A percentile compares a stretch with the other conserved stretches of the same genome.
These are phyloP conservation scores for Erythrobasidium yunnanense DNA, from an alignment of 768 basidiomycete genomes.

Conservation along the genomic window DNA sequence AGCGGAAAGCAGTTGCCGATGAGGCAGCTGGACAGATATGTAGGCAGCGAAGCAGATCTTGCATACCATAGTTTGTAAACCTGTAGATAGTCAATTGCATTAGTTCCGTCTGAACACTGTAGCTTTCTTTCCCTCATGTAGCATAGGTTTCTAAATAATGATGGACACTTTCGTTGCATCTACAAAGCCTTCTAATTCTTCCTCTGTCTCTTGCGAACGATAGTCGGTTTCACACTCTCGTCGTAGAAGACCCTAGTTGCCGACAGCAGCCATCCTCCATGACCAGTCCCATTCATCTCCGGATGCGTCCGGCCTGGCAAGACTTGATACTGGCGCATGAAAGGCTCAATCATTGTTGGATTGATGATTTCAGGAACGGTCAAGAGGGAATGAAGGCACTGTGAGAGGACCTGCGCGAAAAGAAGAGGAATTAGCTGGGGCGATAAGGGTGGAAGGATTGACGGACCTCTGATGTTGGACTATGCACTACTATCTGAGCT, in stretches of 20 bases:
- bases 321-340: constrained; percentile 82
- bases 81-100: too few species aligned
- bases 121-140: too few species aligned
- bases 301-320: constrained; percentile 96
- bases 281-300: constrained; percentile 76
- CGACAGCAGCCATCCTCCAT: constrained; percentile 77
- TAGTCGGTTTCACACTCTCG: neutral
- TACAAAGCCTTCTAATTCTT: too few species aligned
- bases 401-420: neutral
- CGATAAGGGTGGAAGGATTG: neutral
- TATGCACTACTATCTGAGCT: constrained; percentile 11
- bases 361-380: constrained; percentile 44
- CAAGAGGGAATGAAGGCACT: neutral
- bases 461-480: constrained; percentile 10
- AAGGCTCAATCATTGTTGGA: constrained; percentile 63
- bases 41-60: too few species aligned
- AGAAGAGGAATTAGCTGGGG: neutral
- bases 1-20: too few species aligned
- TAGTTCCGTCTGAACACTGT: too few species aligned
- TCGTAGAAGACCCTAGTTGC: constrained; percentile 59
- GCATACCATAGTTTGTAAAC: too few species aligned
- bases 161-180: too few species aligned
- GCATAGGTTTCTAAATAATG: too few species aligned
- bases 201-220: neutral
- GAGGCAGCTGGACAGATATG: too few species aligned